These are phyloP conservation scores for Fusarium longipes DNA, from an alignment of 2,329 filamentous ascomycete genomes.

Conservation along the genomic window DNA sequence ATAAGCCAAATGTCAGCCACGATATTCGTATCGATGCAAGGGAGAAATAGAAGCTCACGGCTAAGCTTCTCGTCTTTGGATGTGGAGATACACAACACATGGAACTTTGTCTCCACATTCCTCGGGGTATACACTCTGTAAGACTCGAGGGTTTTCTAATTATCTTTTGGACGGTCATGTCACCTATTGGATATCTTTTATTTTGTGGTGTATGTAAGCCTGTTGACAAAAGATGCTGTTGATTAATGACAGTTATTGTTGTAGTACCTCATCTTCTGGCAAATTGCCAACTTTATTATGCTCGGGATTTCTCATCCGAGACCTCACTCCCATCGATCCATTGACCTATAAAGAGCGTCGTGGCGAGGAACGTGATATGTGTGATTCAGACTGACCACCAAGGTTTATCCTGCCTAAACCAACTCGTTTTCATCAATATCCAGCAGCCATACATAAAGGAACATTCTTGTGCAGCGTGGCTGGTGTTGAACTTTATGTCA, in stretches of 20 bases:
- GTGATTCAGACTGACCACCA: background rate
- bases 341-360: background rate
- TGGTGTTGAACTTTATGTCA: background rate
- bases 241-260: background rate
- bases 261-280: slow-evolving; percentile 8
- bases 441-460: background rate
- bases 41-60: slow-evolving; percentile 16
- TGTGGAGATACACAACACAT: slow-evolving; percentile 8
- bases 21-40: background rate
- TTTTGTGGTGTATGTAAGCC: slow-evolving; percentile 15
- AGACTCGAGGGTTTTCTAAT: background rate
- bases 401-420: background rate
- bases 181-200: slow-evolving; percentile 5
- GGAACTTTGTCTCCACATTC: slow-evolving; percentile 13
- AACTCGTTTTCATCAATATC: background rate
- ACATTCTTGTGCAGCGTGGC: background rate
- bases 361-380: background rate
- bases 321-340: background rate
- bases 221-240: slow-evolving; percentile 6
- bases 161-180: slow-evolving; percentile 8
- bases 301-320: background rate
- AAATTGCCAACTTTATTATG: background rate
- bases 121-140: background rate
- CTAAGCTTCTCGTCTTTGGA: slow-evolving; percentile 29
- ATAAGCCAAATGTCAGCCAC: slow-evolving; percentile 5